Conservation (phyloP, 1,284 basidiomycete species). For the Apiotrichum sp. region DNA sequence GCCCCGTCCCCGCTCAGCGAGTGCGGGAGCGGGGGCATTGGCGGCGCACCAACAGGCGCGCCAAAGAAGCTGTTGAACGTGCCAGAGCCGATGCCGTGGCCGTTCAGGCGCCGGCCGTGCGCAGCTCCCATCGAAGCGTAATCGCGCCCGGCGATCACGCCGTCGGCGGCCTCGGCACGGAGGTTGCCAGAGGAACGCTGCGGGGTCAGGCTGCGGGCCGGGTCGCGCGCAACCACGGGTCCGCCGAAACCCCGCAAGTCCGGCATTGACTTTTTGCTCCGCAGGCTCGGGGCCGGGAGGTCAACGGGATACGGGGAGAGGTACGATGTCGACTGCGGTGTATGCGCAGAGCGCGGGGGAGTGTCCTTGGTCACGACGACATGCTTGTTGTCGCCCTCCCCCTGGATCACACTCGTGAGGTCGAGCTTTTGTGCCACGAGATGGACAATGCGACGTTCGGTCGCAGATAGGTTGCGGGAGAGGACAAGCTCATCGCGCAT, state of each 20-base stretch:
- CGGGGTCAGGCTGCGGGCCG: constrained; percentile 68
- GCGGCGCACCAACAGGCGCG: constrained; percentile 26
- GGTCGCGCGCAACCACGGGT: constrained; percentile 68
- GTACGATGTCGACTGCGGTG: constrained; percentile 57
- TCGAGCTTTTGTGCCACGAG: constrained; percentile 92
- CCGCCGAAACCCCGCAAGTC: constrained; percentile 46
- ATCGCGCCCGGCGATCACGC: constrained; percentile 49
- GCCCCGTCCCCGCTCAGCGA: constrained; percentile 9
- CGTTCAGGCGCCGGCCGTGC: constrained; percentile 25
- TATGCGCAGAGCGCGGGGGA: constrained; percentile 47
- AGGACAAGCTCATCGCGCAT: constrained; percentile 98
- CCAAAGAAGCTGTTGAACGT: constrained; percentile 30
- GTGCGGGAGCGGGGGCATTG: constrained; percentile 33
- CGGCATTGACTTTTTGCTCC: constrained; percentile 94
- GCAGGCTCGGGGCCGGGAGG: constrained; percentile 60
- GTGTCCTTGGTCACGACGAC: constrained; percentile 70
- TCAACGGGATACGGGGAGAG: constrained; percentile 45
- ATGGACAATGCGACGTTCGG: constrained; percentile 88
- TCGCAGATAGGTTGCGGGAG: constrained; percentile 72
- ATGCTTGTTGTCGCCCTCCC: constrained; percentile 84
- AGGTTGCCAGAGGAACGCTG: constrained; percentile 86
- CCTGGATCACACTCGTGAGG: constrained; percentile 88
- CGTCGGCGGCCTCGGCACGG: constrained; percentile 81
- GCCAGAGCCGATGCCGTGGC: constrained; percentile 21
- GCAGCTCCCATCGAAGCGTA: constrained; percentile 38